A percentile compares a stretch with the other conserved stretches of the same genome.
Evolutionary conservation across 2,329 filamentous ascomycete species (phyloP).

Genomic region (Neurospora crassa): DNA sequence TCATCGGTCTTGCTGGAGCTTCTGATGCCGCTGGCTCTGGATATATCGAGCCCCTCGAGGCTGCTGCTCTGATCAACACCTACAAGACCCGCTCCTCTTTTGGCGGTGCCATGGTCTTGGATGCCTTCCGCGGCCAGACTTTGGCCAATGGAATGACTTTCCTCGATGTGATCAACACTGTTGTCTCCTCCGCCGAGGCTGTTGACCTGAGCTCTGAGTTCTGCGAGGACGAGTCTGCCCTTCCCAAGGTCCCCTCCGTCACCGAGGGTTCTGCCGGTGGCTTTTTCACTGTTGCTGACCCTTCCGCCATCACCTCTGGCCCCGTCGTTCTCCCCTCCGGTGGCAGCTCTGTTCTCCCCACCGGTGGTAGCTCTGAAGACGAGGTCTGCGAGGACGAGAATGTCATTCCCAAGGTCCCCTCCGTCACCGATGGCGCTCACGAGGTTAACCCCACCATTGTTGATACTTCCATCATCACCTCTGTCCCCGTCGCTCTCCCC

Average conservation of each 20-base stretch:
- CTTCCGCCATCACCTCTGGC: too few relatives aligned
- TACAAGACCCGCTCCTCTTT: constrained; percentile 20
- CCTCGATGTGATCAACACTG: constrained; percentile 17
- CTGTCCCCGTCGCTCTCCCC: background rate
- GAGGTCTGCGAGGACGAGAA: constrained; percentile 5
- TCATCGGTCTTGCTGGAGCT: constrained; percentile 28
- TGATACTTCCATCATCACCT: constrained; percentile 1
- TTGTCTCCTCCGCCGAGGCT: constrained; percentile 1
- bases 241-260: background rate
- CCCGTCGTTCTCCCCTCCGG: too few relatives aligned
- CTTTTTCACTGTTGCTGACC: too few relatives aligned
- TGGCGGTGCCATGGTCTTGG: constrained; percentile 27
- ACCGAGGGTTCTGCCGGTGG: background rate
- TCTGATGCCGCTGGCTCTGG: constrained; percentile 15
- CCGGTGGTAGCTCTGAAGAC: background rate
- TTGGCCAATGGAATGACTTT: constrained; percentile 12
- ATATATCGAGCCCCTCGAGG: constrained; percentile 17
- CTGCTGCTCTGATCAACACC: constrained; percentile 15
- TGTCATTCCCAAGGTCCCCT: background rate
- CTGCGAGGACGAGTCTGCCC: background rate
- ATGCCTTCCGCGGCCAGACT: constrained; percentile 18
- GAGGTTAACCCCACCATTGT: background rate
- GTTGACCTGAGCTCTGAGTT: background rate
- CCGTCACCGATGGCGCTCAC: background rate
- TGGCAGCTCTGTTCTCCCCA: background rate